Evolutionary conservation across 768 basidiomycete species (phyloP), one percentile per base, ranked within the genome.

Genomic region (Stropharia rugosoannulata): DNA sequence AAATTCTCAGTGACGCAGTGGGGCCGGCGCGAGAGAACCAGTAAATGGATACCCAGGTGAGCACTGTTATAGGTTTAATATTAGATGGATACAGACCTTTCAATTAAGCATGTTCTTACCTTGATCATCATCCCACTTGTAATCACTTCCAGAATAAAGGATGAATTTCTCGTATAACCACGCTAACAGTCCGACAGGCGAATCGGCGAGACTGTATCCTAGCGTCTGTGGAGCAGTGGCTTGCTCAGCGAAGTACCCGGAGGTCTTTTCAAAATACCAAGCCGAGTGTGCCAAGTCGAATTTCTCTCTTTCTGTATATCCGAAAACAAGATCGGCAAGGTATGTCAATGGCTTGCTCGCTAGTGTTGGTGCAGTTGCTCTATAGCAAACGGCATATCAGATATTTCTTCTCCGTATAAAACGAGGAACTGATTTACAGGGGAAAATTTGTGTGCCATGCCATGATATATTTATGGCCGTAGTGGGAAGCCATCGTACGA

Each of bases 41-140:
- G 62, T 79, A 83, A 7, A 83, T 72, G 2, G 81, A 83, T n/a
- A 83, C 65, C 83, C 83, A 85, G 0, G 80, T 82, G 16, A 85
- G 56, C 6, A 83, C 83, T 83, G 22, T 19, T 3, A n/a, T n/a
- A 54, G 18, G 15, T 2, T 2, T 18, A 29, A 15, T 45, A 29
- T 13, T 41, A 6, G n/a, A 49, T 15, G 39, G 12, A 5, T 22
- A 22, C 22, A 13, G 22, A 19, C 22, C 8, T 29, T 6, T 12
- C 8, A 15, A 25, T 12, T 11, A 43, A 29, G 25, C 22, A 5
- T 12, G 13, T 19, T 38, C 29, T 2, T 15, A 75, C 82, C 71
- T 67, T 83, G 81, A 16, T 83, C 83, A 45, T 84, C 81, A 18
- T 39, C 39, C 54, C 54, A 55, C 5, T 37, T 45, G 18, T 55